Conservation (phyloP, 306 rosid genomes). For the Cajanus cajan region DNA sequence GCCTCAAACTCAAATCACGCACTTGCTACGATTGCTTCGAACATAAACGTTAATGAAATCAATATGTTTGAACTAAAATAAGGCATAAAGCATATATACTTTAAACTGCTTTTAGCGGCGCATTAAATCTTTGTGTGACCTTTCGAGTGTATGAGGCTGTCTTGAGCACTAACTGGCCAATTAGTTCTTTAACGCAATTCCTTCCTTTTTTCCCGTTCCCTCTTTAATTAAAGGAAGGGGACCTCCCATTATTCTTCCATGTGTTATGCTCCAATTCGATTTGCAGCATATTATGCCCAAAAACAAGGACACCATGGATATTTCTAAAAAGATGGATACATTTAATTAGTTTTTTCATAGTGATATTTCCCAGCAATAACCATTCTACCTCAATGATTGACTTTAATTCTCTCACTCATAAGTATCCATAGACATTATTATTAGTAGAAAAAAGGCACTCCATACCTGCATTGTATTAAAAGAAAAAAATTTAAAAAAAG, state of each 20-base stretch:
- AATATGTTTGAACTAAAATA: slow-evolving; percentile 40
- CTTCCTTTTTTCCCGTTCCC: slow-evolving; percentile 3
- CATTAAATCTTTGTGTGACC: slow-evolving; percentile 48
- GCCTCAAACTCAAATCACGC: slow-evolving; percentile 36
- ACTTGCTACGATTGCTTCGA: slow-evolving; percentile 31
- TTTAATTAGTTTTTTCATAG: slow-evolving; percentile 22
- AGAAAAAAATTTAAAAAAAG: too few relatives aligned
- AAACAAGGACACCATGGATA: slow-evolving; percentile 30
- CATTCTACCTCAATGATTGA: not conserved
- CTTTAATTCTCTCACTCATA: not conserved
- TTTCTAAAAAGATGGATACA: not conserved
- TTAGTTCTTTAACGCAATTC: slow-evolving; percentile 30
- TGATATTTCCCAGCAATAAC: slow-evolving; percentile 29
- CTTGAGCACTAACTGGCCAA: slow-evolving; percentile 42
- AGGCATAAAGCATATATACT: slow-evolving; percentile 74
- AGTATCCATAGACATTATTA: not conserved
- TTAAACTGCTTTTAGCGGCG: slow-evolving; percentile 71
- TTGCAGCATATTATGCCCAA: slow-evolving; percentile 28
- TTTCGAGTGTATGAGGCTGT: slow-evolving; percentile 33
- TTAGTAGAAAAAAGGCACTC: too few relatives aligned
- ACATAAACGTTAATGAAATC: slow-evolving; percentile 38
- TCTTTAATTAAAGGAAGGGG: slow-evolving; percentile 40
- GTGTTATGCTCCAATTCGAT: slow-evolving; percentile 32
- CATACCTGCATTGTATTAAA: too few relatives aligned
- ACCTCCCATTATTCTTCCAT: slow-evolving; percentile 45